A percentile compares a stretch with the other conserved stretches of the same genome.
phyloP scores from a whole-genome alignment of 2,329 filamentous ascomycete genomes.

The Ophiostoma ulmi region DNA sequence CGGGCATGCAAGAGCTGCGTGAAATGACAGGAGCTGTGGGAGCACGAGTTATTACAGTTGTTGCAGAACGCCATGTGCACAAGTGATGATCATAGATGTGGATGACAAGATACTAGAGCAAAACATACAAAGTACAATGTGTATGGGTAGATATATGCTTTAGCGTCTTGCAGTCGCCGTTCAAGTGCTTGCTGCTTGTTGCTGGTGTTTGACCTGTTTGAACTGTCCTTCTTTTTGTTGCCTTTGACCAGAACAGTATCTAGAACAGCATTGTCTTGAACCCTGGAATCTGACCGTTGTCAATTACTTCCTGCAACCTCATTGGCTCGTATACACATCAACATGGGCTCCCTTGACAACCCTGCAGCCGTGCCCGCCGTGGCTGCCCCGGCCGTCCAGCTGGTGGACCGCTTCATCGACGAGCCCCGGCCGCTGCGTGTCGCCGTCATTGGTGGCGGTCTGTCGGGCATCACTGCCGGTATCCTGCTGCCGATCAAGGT shows the following conservation, averaged over 20 bases:
- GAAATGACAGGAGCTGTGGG: not conserved
- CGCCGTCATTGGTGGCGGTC: conserved; percentile 59
- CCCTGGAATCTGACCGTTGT: not conserved
- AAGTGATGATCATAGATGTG: not conserved
- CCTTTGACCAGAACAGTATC: not conserved
- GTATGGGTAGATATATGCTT: conserved; percentile 4
- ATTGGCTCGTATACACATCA: conserved; percentile 1
- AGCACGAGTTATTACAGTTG: not conserved
- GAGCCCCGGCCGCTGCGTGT: conserved; percentile 48
- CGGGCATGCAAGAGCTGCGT: conserved; percentile 1
- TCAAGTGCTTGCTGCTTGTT: not conserved
- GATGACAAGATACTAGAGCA: no score
- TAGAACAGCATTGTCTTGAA: no score
- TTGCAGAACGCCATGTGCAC: not conserved
- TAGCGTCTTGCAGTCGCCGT: conserved; percentile 14
- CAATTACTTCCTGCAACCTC: not conserved
- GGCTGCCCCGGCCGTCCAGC: conserved; percentile 15
- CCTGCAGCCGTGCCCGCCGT: not conserved
- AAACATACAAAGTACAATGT: not conserved
- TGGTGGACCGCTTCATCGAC: conserved; percentile 42
- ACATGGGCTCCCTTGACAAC: conserved; percentile 20
- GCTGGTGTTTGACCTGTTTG: not conserved
- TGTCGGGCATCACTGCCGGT: conserved; percentile 60
- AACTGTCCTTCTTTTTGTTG: not conserved
- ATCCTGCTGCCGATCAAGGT: conserved; percentile 64